A percentile compares a stretch with the other conserved stretches of the same genome.
Conservation (phyloP, 306 rosid species). For the Lupinus albus region DNA sequence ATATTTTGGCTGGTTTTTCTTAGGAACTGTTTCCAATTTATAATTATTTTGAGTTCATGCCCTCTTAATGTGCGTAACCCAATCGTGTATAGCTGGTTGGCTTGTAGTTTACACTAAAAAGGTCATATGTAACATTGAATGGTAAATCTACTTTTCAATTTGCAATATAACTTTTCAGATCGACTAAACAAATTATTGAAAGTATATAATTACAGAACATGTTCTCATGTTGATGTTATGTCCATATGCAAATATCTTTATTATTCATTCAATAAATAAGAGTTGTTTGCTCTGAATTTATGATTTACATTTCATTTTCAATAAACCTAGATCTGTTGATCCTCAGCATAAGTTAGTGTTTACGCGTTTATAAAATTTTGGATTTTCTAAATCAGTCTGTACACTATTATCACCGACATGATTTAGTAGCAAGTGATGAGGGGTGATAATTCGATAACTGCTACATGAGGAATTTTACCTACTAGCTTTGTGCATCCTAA, state of each 20-base stretch:
- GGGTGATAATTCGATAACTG: background rate
- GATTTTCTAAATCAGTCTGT: background rate
- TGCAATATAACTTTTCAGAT: too few relatives aligned
- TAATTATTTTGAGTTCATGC: background rate
- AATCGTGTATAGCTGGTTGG: background rate
- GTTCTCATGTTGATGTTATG: background rate
- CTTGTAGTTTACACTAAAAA: slow-evolving; percentile 16
- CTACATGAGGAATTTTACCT: background rate
- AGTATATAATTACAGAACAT: background rate
- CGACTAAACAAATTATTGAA: background rate
- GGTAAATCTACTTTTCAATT: too few relatives aligned
- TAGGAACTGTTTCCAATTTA: background rate
- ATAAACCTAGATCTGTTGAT: background rate
- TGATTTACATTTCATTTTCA: too few relatives aligned
- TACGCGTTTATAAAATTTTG: slow-evolving; percentile 1
- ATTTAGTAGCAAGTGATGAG: too few relatives aligned
- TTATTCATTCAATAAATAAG: background rate
- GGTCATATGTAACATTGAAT: background rate
- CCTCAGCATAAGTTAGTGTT: background rate
- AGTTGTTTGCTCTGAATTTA: background rate
- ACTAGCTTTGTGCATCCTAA: background rate
- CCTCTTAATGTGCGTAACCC: too few relatives aligned
- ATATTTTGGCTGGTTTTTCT: background rate
- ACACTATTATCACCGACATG: too few relatives aligned
- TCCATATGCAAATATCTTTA: background rate